These are phyloP conservation scores for Bruguiera gymnorhiza DNA, from an alignment of 345 rosid species.

Conservation along the genomic window DNA sequence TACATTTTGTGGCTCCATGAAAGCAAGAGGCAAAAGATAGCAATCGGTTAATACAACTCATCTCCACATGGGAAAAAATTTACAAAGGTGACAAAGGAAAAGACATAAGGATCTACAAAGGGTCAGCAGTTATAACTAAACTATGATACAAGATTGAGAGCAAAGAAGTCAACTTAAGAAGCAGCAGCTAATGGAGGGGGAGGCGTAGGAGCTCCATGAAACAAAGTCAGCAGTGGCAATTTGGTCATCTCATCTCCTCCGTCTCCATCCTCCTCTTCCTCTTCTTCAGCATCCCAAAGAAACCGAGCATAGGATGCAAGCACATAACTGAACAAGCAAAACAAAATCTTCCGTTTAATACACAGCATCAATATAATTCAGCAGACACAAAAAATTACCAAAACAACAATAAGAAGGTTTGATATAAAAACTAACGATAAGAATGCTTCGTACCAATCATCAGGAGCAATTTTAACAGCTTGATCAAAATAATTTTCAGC, in stretches of 20 bases:
- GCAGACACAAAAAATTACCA: not conserved
- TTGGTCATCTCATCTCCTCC: constrained; percentile 25
- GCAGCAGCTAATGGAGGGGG: constrained; percentile 52
- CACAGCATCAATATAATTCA: constrained; percentile 1
- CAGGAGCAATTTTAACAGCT: constrained; percentile 79
- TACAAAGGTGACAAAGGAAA: not conserved
- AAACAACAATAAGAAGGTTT: not conserved
- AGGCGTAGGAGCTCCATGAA: constrained; percentile 35
- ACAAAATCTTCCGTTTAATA: not conserved
- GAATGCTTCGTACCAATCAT: constrained; percentile 58
- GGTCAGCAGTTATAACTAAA: constrained; percentile 33
- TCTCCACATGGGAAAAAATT: not conserved
- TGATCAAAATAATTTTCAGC: constrained; percentile 73
- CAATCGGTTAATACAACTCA: not conserved
- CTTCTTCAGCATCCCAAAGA: constrained; percentile 87
- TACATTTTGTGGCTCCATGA: not conserved
- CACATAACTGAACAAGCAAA: constrained; percentile 48
- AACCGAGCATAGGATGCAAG: constrained; percentile 86
- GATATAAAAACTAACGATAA: not conserved
- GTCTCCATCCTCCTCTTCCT: constrained; percentile 38
- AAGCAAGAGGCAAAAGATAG: not conserved
- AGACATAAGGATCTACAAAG: constrained; percentile 24
- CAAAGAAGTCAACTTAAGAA: constrained; percentile 33
- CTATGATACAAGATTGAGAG: constrained; percentile 15
- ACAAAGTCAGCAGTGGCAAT: constrained; percentile 24